A percentile compares a stretch with the other conserved stretches of the same genome.
These are phyloP conservation scores for Auricularia sp. DNA, from an alignment of 768 basidiomycete species.

Conservation along the genomic window DNA sequence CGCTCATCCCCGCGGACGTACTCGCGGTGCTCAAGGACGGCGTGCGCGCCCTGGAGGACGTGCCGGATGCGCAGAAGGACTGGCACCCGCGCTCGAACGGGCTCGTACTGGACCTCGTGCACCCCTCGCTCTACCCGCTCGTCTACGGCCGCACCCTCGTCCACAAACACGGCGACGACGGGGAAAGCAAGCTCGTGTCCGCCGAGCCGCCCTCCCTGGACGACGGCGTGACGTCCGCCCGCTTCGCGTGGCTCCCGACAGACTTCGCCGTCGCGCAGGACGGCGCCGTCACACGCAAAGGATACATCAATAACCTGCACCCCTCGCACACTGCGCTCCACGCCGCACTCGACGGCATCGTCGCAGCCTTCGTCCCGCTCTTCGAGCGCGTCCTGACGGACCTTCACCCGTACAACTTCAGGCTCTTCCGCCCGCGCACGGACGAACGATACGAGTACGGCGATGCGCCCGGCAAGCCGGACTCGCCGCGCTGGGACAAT, in stretches of 20 bases:
- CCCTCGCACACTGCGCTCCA: conserved; percentile 26
- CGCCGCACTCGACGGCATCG: conserved; percentile 22
- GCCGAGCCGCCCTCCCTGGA: not conserved
- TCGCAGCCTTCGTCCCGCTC: conserved; percentile 34
- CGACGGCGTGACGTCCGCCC: conserved; percentile 1
- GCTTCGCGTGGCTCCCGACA: conserved; percentile 37
- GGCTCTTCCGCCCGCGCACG: no score
- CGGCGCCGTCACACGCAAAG: conserved; percentile 25
- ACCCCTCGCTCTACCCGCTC: conserved; percentile 18
- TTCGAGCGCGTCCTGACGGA: conserved; percentile 47
- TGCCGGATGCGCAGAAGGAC: conserved; percentile 16
- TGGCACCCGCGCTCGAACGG: conserved; percentile 22
- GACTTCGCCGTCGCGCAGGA: conserved; percentile 28
- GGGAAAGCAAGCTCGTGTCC: not conserved
- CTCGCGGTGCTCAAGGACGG: conserved; percentile 6
- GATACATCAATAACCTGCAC: conserved; percentile 48
- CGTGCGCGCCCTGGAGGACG: conserved; percentile 13
- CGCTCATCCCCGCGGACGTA: conserved; percentile 11
- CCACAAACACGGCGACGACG: not conserved
- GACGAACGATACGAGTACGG: no score
- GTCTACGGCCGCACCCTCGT: conserved; percentile 18
- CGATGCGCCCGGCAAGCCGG: conserved; percentile 36
- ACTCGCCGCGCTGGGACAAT: conserved; percentile 33
- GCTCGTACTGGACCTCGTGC: conserved; percentile 20
- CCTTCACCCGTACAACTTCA: conserved; percentile 25